Evolutionary conservation across 2,329 filamentous ascomycete genomes (phyloP), one percentile per base, ranked within the genome.

Genomic region (Didymella pinodella): DNA sequence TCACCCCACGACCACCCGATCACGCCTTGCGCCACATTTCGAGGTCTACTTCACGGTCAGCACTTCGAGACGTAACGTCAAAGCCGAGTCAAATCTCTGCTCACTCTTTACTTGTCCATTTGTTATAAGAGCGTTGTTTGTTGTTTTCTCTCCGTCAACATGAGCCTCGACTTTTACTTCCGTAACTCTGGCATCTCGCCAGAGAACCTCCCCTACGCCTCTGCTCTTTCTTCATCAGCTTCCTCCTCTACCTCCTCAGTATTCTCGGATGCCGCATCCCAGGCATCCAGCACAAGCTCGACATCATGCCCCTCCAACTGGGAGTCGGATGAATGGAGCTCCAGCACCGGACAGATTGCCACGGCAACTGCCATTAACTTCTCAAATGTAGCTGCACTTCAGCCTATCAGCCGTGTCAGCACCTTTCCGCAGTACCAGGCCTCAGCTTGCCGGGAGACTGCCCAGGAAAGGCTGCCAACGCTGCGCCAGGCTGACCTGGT

Each of bases 161-260:
- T 79, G 77, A 76, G 61, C 66, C 68, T 74, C 67, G 74, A 77
- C 64, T 71, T 75, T 57, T 71, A 67, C 55, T 62, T 67, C 54
- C 69, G 64, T 34, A 68, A 65, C 61, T 71, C 75, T 72, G 72
- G 71, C 67, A 66, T 73, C 64, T 73, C 72, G 48, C 68, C 74
- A 41, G 70, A 68, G 66, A 77, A 76, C 71, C 79, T 82, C 72
- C 85, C 88, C 65, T 93, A 92, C 78, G 86, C 85, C 75, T 85
- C 87, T 59, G 88, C 89, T 41, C 80, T 92, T 82, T 86, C 88
- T 72, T 89, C 89, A 56, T 91, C 90, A 67, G 87, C 90, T 58
- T 92, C 91, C 29, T 90, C 90, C 55, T 93, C 90, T 20, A 86
- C 89, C 57, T 86, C 88, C 55, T 95, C 91, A 32, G 84, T 92